Base-by-base conservation (phyloP, 805 yeast species). In the Cyberlindnera veronae region DNA sequence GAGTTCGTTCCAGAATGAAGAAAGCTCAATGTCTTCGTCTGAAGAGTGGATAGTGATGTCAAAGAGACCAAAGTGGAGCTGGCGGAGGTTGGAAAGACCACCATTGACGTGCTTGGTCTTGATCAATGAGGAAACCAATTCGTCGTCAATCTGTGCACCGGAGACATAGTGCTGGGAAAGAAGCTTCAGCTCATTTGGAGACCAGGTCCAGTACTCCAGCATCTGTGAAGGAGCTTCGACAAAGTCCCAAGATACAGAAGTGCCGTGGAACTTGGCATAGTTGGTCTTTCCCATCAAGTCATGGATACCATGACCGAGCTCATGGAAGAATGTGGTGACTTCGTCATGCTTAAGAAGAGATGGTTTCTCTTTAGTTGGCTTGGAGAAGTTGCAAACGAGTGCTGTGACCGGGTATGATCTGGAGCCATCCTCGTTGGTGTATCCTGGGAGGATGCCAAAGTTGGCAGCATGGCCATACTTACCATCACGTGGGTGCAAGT, bases 181-280 rank as follows among this genome's bases (percentile, higher is more conserved):
- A 9, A 58, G 55, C 50, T 68, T 72, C 48, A 87, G 67, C 60
- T 79, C 81, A 29, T 70, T 64, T 39, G 71, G 71, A 39, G 81
- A 74, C 95, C 95, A 87, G 28, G 90, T 82, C 87, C 93, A 87
- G 61, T 78, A 84, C 62, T 87, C 95, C 52, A 87, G 68, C 80
- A 87, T 77, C 66, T 87, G 95, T 1, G 95, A 86, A 20, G 95
- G 96, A 43, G 91, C 86, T 63, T 87, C 95, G 36, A 87, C 95
- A 64, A 87, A 87, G 64, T 87, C 95, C 74, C 93, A 72, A 32
- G 84, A 91, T 29, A 75, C 68, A 22, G 90, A 81, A 16, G 71
- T 68, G 17, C 95, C 95, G 55, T 78, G 83, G 63, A 85, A 86
- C 46, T 81, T 71, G 2, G 83, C 71, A 49, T 74, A 79, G 42